Base-by-base conservation (phyloP, 192 early-diverging fungal species). In the Umbelopsis ramanniana region DNA sequence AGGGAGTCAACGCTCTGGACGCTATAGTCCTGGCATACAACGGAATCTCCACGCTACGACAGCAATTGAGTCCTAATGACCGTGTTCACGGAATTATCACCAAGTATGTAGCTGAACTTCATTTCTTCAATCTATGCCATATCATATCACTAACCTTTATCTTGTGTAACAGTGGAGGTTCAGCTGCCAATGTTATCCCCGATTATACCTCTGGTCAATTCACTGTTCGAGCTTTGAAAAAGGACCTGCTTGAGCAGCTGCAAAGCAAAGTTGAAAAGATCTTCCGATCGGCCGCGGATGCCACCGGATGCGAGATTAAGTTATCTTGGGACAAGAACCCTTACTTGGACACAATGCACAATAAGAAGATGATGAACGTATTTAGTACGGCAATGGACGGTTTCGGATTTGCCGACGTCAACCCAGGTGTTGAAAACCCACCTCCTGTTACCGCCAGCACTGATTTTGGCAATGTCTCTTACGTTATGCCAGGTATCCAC, bases 1-100 rank as follows among this genome's bases (percentile, higher is more conserved):
- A 87, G 52, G 88, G 90, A 43, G 74, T 86, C 24, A 94, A 94
- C 72, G 92, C 93, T 0, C 81, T 93, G 22, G 90, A 93, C 72
- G 93, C 91, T 2, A 71, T 86, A 11, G 79, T 84, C 8, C 71
- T 80, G 40, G 88, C 91, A 14, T 87, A 91, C 80, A 82, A 84
- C 33, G 82, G 77, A 3, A 79, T 92, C 47, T 82, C 83, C 9
- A 76, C 88, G 24, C 53, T 91, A 67, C 80, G 92, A 68, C 87
- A 92, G 70, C 90, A 93, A 69, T 80, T 87, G n/a, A 73, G 79
- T 23, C 86, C 89, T 6, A 82, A 79, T 35, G 75, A 81, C 48
- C 82, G 86, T 46, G 0, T 52, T 15, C 35, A 50, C 22, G 50
- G 48, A n/a, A 37, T 52, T n/a, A 46, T 50, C 17, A 52, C 8